These are phyloP conservation scores for Lathyrus oleraceus DNA, from an alignment of 306 rosid species.

Conservation along the genomic window DNA sequence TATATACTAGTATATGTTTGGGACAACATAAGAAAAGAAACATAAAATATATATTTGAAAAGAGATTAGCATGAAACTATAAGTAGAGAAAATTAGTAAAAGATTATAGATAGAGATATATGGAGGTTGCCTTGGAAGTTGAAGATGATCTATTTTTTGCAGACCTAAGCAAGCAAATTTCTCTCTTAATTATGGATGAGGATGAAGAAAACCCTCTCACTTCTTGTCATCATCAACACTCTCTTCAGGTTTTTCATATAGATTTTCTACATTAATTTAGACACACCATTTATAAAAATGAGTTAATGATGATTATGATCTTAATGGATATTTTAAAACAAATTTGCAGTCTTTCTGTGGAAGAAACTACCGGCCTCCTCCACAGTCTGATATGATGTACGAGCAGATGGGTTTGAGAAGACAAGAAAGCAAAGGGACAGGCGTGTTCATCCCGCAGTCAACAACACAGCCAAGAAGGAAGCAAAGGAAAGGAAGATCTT, in stretches of 20 bases:
- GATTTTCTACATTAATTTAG: too few relatives aligned
- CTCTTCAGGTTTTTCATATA: slow-evolving; percentile 55
- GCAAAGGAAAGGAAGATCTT: slow-evolving; percentile 55
- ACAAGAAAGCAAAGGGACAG: slow-evolving; percentile 77
- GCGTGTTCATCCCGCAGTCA: slow-evolving; percentile 79
- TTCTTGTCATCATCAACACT: slow-evolving; percentile 39
- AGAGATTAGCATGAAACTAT: neutral
- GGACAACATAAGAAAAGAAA: slow-evolving; percentile 15
- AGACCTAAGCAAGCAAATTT: slow-evolving; percentile 79
- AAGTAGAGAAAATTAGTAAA: neutral
- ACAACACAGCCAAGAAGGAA: slow-evolving; percentile 60
- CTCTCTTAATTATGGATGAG: slow-evolving; percentile 81
- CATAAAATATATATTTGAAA: neutral
- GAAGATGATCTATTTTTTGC: slow-evolving; percentile 79
- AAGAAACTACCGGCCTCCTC: slow-evolving; percentile 52
- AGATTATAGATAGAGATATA: slow-evolving; percentile 31
- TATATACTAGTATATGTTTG: slow-evolving; percentile 6
- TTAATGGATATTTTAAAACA: neutral
- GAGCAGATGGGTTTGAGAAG: slow-evolving; percentile 46
- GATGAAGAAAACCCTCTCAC: slow-evolving; percentile 70
- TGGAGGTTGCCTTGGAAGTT: slow-evolving; percentile 60
- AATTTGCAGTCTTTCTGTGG: slow-evolving; percentile 50
- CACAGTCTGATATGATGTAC: slow-evolving; percentile 33
- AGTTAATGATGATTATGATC: neutral
- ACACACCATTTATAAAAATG: too few relatives aligned